A percentile compares a stretch with the other conserved stretches of the same genome.
Evolutionary conservation across 2,329 filamentous ascomycete species (phyloP).

Genomic region (Exophiala lecanii-corni): DNA sequence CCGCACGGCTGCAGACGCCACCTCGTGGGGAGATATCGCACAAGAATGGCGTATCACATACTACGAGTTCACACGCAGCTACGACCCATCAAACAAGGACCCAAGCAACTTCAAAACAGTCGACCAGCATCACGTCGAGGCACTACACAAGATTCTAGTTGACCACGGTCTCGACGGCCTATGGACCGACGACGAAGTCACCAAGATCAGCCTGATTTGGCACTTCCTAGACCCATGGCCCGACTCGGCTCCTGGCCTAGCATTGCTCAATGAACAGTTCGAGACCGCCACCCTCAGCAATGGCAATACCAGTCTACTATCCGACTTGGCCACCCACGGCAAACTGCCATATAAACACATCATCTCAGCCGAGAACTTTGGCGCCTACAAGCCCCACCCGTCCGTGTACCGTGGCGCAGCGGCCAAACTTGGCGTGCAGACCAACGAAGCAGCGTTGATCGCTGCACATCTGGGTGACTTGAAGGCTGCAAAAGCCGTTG

Average conservation of each 20-base stretch:
- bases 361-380: constrained; percentile 65
- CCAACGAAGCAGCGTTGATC: constrained; percentile 67
- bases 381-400: constrained; percentile 68
- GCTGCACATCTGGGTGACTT: constrained; percentile 71
- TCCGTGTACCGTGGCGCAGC: constrained; percentile 64
- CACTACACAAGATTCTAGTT: constrained; percentile 55
- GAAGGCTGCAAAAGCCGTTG: constrained; percentile 58
- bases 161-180: constrained; percentile 54
- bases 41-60: constrained; percentile 68
- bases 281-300: constrained; percentile 68
- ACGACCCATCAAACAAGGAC: constrained; percentile 30
- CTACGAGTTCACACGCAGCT: constrained; percentile 52
- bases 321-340: constrained; percentile 58
- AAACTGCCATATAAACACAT: constrained; percentile 59
- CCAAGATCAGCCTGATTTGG: constrained; percentile 64
- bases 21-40: constrained; percentile 62
- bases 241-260: constrained; percentile 56
- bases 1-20: constrained; percentile 47
- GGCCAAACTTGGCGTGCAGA: constrained; percentile 51
- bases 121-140: constrained; percentile 65
- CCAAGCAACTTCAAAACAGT: constrained; percentile 58
- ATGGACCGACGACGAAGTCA: constrained; percentile 59
- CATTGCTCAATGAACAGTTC: constrained; percentile 52
- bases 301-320: constrained; percentile 63
- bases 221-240: constrained; percentile 67